Evolutionary conservation across 495 filamentous ascomycete species (phyloP).

Genomic region (Physcia stellaris): DNA sequence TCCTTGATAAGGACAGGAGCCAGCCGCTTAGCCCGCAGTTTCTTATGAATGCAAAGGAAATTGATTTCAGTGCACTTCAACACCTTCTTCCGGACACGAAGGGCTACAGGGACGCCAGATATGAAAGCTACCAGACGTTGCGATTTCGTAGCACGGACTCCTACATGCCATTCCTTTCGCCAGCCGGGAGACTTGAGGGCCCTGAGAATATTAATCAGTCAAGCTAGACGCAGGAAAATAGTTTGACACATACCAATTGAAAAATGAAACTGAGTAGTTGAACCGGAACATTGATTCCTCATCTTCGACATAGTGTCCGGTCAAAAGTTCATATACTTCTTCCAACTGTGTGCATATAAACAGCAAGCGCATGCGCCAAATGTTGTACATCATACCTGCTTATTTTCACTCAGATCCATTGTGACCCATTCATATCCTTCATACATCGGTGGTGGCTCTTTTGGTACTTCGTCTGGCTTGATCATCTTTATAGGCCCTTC

Average conservation of each 20-base stretch:
- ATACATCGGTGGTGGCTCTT: conserved; percentile 48
- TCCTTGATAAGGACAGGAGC: conserved; percentile 93
- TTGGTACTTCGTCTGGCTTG: conserved; percentile 59
- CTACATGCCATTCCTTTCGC: conserved; percentile 89
- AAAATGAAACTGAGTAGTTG: conserved; percentile 76
- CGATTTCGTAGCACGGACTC: conserved; percentile 66
- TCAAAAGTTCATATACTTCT: conserved; percentile 79
- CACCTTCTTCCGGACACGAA: conserved; percentile 64
- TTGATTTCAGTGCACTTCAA: conserved; percentile 84
- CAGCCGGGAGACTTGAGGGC: conserved; percentile 91
- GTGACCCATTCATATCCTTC: conserved; percentile 89
- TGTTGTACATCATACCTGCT: conserved; percentile 32
- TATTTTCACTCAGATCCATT: conserved; percentile 62
- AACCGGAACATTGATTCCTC: conserved; percentile 94
- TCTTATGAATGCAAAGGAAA: conserved; percentile 96
- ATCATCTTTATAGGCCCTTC: conserved; percentile 58
- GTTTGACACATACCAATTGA: conserved; percentile 56
- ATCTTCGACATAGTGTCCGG: conserved; percentile 92
- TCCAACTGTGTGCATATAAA: conserved; percentile 31
- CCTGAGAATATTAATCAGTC: conserved; percentile 35
- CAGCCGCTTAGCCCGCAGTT: conserved; percentile 82
- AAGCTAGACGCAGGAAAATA: background rate
- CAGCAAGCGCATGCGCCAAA: background rate
- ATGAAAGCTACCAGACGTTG: conserved; percentile 87
- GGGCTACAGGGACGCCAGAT: conserved; percentile 68